These are phyloP conservation scores for Geranium incanum DNA, from an alignment of 441 rosid genomes.

Conservation along the genomic window DNA sequence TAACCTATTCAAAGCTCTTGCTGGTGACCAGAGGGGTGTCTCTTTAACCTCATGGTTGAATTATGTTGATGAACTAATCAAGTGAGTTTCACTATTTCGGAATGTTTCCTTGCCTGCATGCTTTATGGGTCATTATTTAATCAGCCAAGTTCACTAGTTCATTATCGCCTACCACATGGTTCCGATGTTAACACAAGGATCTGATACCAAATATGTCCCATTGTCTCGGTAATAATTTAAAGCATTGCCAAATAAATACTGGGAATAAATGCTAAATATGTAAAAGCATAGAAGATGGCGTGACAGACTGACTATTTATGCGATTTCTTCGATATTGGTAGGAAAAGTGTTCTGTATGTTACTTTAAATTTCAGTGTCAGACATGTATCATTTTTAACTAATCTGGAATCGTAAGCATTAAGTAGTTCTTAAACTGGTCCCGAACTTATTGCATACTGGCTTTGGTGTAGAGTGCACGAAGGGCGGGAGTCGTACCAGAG, in stretches of 20 bases:
- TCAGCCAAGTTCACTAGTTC: too few species aligned
- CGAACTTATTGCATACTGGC: too few species aligned
- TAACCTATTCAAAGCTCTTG: slow-evolving; percentile 78
- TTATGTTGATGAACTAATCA: slow-evolving; percentile 78
- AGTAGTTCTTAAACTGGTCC: too few species aligned
- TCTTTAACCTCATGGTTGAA: slow-evolving; percentile 71
- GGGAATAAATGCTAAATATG: background rate
- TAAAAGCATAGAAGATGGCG: background rate
- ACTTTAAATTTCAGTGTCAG: background rate
- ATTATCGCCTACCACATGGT: too few species aligned
- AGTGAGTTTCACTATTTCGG: slow-evolving; percentile 41
- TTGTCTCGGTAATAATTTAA: background rate
- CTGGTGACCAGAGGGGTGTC: slow-evolving; percentile 56
- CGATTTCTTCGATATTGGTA: too few species aligned
- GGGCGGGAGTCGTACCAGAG: slow-evolving; percentile 61
- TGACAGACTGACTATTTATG: too few species aligned
- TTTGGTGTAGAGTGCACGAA: slow-evolving; percentile 63
- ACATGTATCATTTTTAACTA: background rate
- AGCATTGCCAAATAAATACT: background rate
- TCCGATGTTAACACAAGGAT: too few species aligned
- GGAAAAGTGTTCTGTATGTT: background rate
- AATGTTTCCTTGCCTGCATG: too few species aligned
- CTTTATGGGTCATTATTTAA: too few species aligned
- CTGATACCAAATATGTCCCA: too few species aligned
- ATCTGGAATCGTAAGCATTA: background rate